These are phyloP conservation scores for Parasarocladium wereldwijsianum DNA, from an alignment of 2,329 filamentous ascomycete genomes.

Conservation along the genomic window DNA sequence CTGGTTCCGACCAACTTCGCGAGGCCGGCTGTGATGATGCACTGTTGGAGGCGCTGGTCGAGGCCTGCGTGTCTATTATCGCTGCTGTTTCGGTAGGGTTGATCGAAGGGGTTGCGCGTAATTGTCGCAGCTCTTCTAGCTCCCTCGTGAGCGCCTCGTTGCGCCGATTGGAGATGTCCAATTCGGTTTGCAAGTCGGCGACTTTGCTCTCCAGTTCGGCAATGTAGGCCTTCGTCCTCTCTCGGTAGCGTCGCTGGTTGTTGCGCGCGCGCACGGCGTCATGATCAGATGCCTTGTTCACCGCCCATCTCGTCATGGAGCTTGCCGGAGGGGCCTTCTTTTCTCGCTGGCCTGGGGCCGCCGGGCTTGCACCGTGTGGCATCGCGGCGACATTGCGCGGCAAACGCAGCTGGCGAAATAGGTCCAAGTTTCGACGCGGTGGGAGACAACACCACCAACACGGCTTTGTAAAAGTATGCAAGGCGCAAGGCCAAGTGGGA, in stretches of 20 bases:
- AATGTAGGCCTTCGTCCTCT: conserved; percentile 24
- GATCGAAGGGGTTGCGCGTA: background rate
- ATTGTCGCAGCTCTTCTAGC: background rate
- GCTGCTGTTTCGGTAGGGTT: too few relatives aligned
- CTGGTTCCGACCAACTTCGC: background rate
- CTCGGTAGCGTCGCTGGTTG: conserved; percentile 35
- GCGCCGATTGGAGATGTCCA: conserved; percentile 9
- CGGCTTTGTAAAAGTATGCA: too few relatives aligned
- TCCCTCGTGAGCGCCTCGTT: conserved; percentile 6
- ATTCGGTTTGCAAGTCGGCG: background rate
- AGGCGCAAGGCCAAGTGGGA: too few relatives aligned
- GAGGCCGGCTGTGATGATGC: too few relatives aligned
- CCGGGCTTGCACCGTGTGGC: too few relatives aligned
- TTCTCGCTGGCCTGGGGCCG: too few relatives aligned
- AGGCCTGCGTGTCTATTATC: background rate
- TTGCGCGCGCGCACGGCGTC: conserved; percentile 27
- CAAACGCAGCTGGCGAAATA: too few relatives aligned
- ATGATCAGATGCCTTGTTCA: conserved; percentile 11
- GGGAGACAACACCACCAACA: too few relatives aligned
- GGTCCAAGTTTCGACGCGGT: too few relatives aligned
- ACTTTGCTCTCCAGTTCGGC: conserved; percentile 10
- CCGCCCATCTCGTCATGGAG: conserved; percentile 1
- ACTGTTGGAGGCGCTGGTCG: background rate
- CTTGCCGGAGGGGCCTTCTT: too few relatives aligned
- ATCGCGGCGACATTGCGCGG: too few relatives aligned